Evolutionary conservation across 257 asterid genomes (phyloP), one percentile per base, ranked within the genome.

Genomic region (Solanum pimpinellifolium): DNA sequence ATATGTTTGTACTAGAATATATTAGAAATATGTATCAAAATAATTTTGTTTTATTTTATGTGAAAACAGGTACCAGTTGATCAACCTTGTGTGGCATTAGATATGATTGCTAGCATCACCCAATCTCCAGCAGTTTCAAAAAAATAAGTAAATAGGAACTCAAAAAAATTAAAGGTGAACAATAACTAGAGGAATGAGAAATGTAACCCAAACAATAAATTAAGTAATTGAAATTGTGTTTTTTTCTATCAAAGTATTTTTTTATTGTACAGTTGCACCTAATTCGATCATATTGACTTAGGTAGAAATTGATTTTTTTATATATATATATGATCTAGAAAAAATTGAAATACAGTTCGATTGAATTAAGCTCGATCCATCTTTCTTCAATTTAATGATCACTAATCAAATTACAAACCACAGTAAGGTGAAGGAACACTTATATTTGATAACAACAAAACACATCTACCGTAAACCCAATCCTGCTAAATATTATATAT

Each of bases 31-130:
- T 49, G 9, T 13, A 35, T 15, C 6, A 37, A 62, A 86, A 33
- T 7, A 25, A 42, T 73, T 23, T 86, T 13, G 15, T 73, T 18
- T 7, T 15, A 65, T 3, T 66, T 85, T 41, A 8, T 68, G 75
- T 9, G 0, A 49, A 49, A 86, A 52, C 88, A 92, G 94, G 94
- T 91, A 16, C 93, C 94, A 12, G 92, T 91, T 73, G 91, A 91
- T 89, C 88, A 91, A 84, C 93, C 93, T 3, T 91, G 93, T 68
- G 89, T 91, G 75, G 86, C 89, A n/a, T 37, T 87, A 75, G 86
- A 81, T 74, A 87, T 87, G 86, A 62, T 81, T 84, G 75, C 86
- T 47, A 82, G 44, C 44, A 81, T 87, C 47, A 68, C 86, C 4
- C 59, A 81, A 42, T 87, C 89, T 41, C 82, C 85, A 31, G 74